phyloP scores from a whole-genome alignment of 75 land plant species.

The Pinus tabuliformis region DNA sequence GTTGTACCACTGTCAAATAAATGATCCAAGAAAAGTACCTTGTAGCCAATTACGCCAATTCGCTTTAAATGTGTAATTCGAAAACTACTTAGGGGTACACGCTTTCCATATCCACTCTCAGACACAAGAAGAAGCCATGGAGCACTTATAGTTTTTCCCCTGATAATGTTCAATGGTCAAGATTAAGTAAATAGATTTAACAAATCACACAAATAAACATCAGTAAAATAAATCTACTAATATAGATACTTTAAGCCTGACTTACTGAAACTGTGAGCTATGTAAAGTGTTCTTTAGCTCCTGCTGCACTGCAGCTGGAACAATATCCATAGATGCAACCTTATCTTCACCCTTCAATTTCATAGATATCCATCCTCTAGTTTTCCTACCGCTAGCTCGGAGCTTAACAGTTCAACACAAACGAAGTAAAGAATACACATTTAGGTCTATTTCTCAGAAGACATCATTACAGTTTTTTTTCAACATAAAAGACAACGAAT shows the following conservation, averaged over 20 bases:
- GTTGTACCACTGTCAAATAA: neutral
- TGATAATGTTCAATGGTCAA: conserved; percentile 7
- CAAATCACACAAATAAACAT: neutral
- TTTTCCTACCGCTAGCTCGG: conserved; percentile 68
- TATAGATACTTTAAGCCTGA: neutral
- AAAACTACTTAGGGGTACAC: conserved; percentile 78
- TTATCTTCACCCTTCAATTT: conserved; percentile 69
- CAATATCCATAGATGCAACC: conserved; percentile 90
- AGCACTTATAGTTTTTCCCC: conserved; percentile 24
- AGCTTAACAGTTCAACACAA: conserved; percentile 34
- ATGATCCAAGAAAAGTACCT: conserved; percentile 37
- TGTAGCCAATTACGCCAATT: conserved; percentile 84
- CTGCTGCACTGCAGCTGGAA: conserved; percentile 59
- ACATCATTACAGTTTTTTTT: neutral
- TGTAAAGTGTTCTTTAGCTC: conserved; percentile 19
- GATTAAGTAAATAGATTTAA: neutral
- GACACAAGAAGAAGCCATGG: conserved; percentile 96
- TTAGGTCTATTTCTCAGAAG: neutral
- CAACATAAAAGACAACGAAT: too few species aligned
- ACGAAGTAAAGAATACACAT: neutral
- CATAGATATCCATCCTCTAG: conserved; percentile 83
- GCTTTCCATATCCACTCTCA: conserved; percentile 91
- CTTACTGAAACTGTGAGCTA: conserved; percentile 15
- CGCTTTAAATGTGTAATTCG: conserved; percentile 53
- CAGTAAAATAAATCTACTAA: neutral